These are phyloP conservation scores for Chaetomium strumarium DNA, from an alignment of 2,329 filamentous ascomycete genomes.

Conservation along the genomic window DNA sequence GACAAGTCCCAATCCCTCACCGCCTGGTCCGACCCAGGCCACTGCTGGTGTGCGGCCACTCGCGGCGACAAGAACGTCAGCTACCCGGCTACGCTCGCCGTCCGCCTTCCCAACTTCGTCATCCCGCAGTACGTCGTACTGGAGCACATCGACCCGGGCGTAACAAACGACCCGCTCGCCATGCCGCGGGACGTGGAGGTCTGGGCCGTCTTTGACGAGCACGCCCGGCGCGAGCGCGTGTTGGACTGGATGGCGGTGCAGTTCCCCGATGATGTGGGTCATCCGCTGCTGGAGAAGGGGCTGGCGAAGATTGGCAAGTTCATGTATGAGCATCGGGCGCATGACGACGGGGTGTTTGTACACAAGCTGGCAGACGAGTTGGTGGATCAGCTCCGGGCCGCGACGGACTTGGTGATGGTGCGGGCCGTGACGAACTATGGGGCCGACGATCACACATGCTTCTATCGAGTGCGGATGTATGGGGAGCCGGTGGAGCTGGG, in stretches of 20 bases:
- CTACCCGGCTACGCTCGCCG: conserved; percentile 58
- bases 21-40: conserved; percentile 70
- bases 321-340: conserved; percentile 42
- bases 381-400: conserved; percentile 40
- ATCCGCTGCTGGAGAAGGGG: conserved; percentile 20
- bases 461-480: conserved; percentile 58
- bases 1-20: conserved; percentile 48
- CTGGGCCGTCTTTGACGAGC: conserved; percentile 54
- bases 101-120: conserved; percentile 53
- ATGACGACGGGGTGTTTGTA: conserved; percentile 43
- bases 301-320: conserved; percentile 56
- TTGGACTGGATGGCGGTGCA: conserved; percentile 39
- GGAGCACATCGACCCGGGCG: conserved; percentile 61
- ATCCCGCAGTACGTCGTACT: conserved; percentile 64
- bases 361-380: conserved; percentile 43
- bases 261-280: conserved; percentile 29
- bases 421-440: conserved; percentile 56
- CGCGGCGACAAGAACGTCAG: conserved; percentile 37
- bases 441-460: conserved; percentile 53
- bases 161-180: conserved; percentile 55
- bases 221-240: conserved; percentile 35
- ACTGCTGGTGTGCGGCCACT: conserved; percentile 76
- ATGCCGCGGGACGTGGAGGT: conserved; percentile 66
- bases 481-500: conserved; percentile 32
- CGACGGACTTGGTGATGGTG: conserved; percentile 49